phyloP scores from a whole-genome alignment of 257 asterid species.

The Eustoma russellianum region DNA sequence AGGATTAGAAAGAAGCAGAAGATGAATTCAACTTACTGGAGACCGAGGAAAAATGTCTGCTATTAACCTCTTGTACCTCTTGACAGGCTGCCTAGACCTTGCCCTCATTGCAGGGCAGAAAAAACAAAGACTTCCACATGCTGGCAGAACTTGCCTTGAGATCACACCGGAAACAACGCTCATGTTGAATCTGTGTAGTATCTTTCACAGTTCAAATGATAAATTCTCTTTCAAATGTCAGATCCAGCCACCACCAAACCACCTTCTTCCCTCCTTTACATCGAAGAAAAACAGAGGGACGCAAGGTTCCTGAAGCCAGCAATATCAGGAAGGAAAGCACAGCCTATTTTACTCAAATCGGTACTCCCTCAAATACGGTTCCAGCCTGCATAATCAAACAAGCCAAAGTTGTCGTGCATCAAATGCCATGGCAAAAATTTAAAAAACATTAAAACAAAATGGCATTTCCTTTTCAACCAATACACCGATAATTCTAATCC shows the following conservation, averaged over 20 bases:
- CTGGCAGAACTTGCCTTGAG: conserved; percentile 92
- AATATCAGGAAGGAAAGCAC: conserved; percentile 57
- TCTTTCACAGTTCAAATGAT: not conserved
- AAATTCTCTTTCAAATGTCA: conserved; percentile 3
- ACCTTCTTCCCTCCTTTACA: conserved; percentile 55
- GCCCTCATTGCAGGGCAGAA: conserved; percentile 85
- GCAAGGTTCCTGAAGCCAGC: conserved; percentile 13
- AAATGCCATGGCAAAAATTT: conserved; percentile 17
- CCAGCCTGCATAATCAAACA: conserved; percentile 42
- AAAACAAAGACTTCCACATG: conserved; percentile 80
- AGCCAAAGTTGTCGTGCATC: conserved; percentile 16
- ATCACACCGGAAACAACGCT: conserved; percentile 71
- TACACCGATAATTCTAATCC: not conserved
- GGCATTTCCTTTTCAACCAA: conserved; percentile 1
- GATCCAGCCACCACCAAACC: conserved; percentile 15
- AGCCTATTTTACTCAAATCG: conserved; percentile 19
- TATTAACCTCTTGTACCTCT: conserved; percentile 91
- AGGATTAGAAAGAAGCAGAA: conserved; percentile 1
- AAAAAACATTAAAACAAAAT: conserved; percentile 7
- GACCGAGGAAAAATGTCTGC: conserved; percentile 72
- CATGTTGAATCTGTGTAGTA: conserved; percentile 24
- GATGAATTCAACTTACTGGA: conserved; percentile 45
- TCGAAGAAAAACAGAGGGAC: conserved; percentile 8
- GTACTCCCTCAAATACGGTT: conserved; percentile 26
- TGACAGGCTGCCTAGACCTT: conserved; percentile 96